Evolutionary conservation across 176 grass and related monocot genomes (phyloP), one percentile per base, ranked within the genome.

Genomic region (Puya raimondii): DNA sequence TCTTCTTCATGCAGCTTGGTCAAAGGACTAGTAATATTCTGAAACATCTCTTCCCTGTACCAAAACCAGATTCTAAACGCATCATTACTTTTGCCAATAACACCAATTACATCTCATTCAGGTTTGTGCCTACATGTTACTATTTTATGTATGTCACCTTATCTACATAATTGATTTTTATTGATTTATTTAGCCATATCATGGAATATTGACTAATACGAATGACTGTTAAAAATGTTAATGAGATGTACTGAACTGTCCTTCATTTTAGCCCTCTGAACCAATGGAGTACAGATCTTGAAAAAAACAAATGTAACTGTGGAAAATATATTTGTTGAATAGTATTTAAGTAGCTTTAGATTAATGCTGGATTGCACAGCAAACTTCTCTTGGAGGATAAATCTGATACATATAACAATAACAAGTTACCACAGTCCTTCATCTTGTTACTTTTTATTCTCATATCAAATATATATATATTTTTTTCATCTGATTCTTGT

Each of bases 1-100:
- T 10, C 12, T 69, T 77, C 33, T 64, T 90, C 33, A 42, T 88
- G 66, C 74, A 91, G 89, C 74, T 87, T 78, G 94, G 94, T 65
- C 80, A 88, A 84, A 88, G 85, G 80, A 86, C 80, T 23, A 78
- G 78, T 61, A 99, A 83, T 67, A 91, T 99, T 85, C 52, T 93
- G 16, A 91, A 99, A 71, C 87, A 99, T 84, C 87, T 99, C 12
- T 93, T 99, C 85, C 89, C 87, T 64, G 82, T 82, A 64, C 89
- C 89, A 58, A 97, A 92, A 75, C 81, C 77, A 26, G 89, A 97
- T 49, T 81, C 86, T 4, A 97, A 90, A 53, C 74, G 86, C 23
- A 81, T 90, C 76, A 83, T 97, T 64, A 92, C 86, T 67, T 85
- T 97, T 68, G 86, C 94, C 15, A 92, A 97, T 73, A 79, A 67